These are phyloP conservation scores for Favolaschia claudopus DNA, from an alignment of 768 basidiomycete genomes.

Conservation along the genomic window DNA sequence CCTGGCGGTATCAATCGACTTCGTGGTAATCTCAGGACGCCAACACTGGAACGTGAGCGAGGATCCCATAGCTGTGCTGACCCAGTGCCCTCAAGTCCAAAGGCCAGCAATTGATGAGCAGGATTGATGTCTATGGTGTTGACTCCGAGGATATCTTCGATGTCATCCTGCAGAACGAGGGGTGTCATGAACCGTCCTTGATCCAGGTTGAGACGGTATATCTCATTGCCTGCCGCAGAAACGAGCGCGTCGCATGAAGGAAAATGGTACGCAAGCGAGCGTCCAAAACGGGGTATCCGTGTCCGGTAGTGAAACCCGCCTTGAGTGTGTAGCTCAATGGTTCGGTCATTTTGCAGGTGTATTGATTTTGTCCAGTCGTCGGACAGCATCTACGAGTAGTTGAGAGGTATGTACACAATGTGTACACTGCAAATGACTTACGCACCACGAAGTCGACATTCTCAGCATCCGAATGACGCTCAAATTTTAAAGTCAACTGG, in stretches of 20 bases:
- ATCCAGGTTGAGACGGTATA: conserved; percentile 94
- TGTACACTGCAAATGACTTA: conserved; percentile 45
- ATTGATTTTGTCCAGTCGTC: conserved; percentile 99
- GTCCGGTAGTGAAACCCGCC: conserved; percentile 92
- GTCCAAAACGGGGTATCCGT: conserved; percentile 93
- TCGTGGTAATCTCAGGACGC: conserved; percentile 67
- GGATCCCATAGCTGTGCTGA: conserved; percentile 97
- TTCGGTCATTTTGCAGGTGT: conserved; percentile 95
- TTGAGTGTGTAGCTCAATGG: conserved; percentile 93
- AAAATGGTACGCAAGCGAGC: conserved; percentile 91
- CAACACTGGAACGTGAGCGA: conserved; percentile 79
- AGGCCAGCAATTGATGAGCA: conserved; percentile 87
- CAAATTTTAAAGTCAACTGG: conserved; percentile 92
- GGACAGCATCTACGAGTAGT: conserved; percentile 77
- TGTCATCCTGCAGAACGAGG: conserved; percentile 61
- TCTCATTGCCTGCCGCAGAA: conserved; percentile 83
- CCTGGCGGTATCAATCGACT: conserved; percentile 56
- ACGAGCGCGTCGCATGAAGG: conserved; percentile 92
- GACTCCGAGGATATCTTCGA: conserved; percentile 76
- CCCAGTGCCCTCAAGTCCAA: conserved; percentile 88
- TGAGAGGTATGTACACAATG: background rate
- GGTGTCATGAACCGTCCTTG: conserved; percentile 94
- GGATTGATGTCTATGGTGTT: conserved; percentile 94
- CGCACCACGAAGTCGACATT: conserved; percentile 98
- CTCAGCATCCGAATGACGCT: conserved; percentile 94